Conservation (phyloP, 805 yeast species). For the Wickerhamiella dianesei region DNA sequence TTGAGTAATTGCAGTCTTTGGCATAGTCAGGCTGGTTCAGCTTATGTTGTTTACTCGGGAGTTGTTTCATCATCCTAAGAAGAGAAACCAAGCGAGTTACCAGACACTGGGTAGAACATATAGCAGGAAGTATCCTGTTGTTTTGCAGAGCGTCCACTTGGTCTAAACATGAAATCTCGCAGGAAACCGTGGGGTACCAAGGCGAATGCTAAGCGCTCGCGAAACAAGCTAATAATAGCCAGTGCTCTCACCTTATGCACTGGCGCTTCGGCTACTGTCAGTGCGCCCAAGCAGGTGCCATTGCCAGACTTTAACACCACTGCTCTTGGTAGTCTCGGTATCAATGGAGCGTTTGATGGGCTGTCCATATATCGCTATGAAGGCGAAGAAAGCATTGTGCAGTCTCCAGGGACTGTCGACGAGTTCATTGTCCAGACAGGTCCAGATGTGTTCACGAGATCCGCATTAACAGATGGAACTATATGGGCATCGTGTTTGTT, state of each 20-base stretch:
- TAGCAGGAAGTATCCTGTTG: no score
- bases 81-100: not conserved
- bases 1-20: not conserved
- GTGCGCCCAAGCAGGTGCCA: not conserved
- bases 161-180: not conserved
- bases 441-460: conserved; percentile 12
- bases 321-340: conserved; percentile 10
- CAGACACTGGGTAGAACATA: not conserved
- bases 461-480: conserved; percentile 18
- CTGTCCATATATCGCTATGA: conserved; percentile 25
- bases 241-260: not conserved
- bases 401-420: conserved; percentile 8
- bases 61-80: not conserved
- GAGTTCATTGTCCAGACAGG: conserved; percentile 12
- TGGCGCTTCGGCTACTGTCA: not conserved
- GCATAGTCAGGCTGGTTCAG: not conserved
- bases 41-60: not conserved
- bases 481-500: conserved; percentile 12
- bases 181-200: not conserved
- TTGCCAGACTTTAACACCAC: conserved; percentile 1
- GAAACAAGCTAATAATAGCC: not conserved
- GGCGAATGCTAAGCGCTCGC: not conserved
- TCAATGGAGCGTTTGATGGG: conserved; percentile 19
- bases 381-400: conserved; percentile 26
- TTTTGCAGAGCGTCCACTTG: no score